These are phyloP conservation scores for Xylariaceae sp. DNA, from an alignment of 2,329 filamentous ascomycete species.

Conservation along the genomic window DNA sequence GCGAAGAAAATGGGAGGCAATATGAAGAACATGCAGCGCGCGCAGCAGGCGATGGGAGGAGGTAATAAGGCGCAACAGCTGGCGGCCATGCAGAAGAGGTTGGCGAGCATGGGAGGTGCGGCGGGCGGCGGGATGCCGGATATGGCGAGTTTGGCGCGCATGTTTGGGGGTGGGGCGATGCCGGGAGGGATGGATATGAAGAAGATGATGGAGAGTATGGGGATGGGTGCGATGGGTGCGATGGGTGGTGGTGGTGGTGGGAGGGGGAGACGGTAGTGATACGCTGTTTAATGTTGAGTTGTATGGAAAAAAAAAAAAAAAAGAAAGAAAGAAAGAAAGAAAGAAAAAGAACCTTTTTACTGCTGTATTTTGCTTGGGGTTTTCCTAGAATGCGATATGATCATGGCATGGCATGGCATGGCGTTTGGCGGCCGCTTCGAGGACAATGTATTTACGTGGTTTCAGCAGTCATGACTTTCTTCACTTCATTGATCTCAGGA, in stretches of 20 bases:
- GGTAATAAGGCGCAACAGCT: constrained; percentile 90
- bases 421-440: constrained; percentile 9
- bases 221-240: not conserved
- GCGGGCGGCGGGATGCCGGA: constrained; percentile 64
- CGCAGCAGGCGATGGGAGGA: constrained; percentile 84
- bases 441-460: too few relatives aligned
- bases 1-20: constrained; percentile 98
- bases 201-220: constrained; percentile 60
- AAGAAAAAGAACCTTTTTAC: not conserved
- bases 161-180: constrained; percentile 65
- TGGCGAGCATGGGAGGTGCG: constrained; percentile 84
- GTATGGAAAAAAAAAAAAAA: too few relatives aligned
- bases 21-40: constrained; percentile 96
- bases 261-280: not conserved
- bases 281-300: too few relatives aligned
- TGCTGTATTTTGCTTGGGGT: not conserved
- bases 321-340: too few relatives aligned
- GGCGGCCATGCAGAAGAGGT: constrained; percentile 92
- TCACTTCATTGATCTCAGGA: too few relatives aligned
- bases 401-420: constrained; percentile 8
- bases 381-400: not conserved
- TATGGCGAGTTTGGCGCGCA: constrained; percentile 84
- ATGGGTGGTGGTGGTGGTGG: not conserved
- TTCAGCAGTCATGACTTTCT: too few relatives aligned
- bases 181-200: constrained; percentile 49